Conservation (phyloP, 2,329 filamentous ascomycete genomes). For the Pseudogymnoascus sp. region DNA sequence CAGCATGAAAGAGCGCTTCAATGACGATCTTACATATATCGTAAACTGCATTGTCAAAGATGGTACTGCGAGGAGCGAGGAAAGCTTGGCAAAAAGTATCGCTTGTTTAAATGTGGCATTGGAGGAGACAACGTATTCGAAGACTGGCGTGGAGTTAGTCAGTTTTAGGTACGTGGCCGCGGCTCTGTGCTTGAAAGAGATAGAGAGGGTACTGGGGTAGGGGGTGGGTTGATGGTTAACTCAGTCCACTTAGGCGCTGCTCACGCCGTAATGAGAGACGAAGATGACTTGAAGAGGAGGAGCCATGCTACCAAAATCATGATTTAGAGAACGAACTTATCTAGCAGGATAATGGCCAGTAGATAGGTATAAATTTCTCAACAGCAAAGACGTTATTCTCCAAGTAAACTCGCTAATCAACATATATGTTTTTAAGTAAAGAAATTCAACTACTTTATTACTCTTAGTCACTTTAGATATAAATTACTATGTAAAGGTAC, state of each 20-base stretch:
- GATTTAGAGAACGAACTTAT: not conserved
- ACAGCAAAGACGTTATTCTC: no score
- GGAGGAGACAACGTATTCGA: not conserved
- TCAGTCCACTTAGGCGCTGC: not conserved
- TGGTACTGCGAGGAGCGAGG: slow-evolving; percentile 27
- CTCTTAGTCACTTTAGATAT: no score
- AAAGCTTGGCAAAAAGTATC: slow-evolving; percentile 40
- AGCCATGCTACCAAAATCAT: not conserved
- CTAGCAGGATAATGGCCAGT: no score
- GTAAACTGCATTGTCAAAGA: slow-evolving; percentile 37
- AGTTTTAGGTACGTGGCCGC: not conserved
- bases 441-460: no score
- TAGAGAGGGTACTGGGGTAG: slow-evolving; percentile 27
- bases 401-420: no score
- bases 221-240: slow-evolving; percentile 16
- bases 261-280: not conserved
- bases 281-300: not conserved
- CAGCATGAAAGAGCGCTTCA: slow-evolving; percentile 36
- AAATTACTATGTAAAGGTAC: no score
- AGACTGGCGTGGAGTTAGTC: not conserved
- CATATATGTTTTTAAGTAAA: no score
- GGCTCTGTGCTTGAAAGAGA: not conserved
- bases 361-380: no score
- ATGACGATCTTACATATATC: slow-evolving; percentile 32
- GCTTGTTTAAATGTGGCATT: slow-evolving; percentile 35